Conservation (phyloP, 768 basidiomycete species). For the Trametes maxima region DNA sequence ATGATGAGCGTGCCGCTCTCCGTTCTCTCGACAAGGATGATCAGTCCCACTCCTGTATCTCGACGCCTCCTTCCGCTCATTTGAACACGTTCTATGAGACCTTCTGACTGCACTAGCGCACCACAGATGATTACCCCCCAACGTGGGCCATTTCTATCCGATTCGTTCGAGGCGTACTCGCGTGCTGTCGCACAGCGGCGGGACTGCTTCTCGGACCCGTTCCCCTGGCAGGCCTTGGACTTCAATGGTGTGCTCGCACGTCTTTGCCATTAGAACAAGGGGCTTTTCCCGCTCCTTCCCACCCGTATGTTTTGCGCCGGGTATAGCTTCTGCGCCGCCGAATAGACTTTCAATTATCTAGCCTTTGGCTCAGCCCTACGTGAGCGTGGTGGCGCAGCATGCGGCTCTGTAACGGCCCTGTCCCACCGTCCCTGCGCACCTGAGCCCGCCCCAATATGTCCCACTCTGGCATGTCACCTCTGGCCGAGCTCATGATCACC, state of each 20-base stretch:
- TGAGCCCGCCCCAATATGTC: constrained; percentile 7
- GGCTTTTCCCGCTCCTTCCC: neutral
- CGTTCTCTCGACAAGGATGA: constrained; percentile 10
- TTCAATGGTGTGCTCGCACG: constrained; percentile 11
- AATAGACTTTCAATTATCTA: neutral
- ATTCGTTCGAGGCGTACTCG: constrained; percentile 8
- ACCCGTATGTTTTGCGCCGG: constrained; percentile 5
- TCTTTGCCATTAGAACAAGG: constrained; percentile 6
- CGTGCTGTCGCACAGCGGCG: constrained; percentile 1
- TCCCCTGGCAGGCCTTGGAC: constrained; percentile 6
- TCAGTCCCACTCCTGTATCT: constrained; percentile 10
- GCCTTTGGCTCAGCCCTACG: neutral
- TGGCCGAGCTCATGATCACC: constrained; percentile 17
- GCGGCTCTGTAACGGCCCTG: constrained; percentile 4
- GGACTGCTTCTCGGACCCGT: constrained; percentile 5
- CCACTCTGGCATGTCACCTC: constrained; percentile 1
- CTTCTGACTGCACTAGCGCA: constrained; percentile 19
- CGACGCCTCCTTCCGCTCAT: neutral
- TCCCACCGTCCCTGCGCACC: constrained; percentile 4
- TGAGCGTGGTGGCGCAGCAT: constrained; percentile 7
- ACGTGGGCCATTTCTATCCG: constrained; percentile 4
- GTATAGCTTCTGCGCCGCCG: constrained; percentile 8
- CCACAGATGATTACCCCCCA: constrained; percentile 11
- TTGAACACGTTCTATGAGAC: constrained; percentile 9
- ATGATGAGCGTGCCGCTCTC: constrained; percentile 13